A percentile compares a stretch with the other conserved stretches of the same genome.
Conservation (phyloP, 371 early-diverging fungal species). For the Coemansia sp. region DNA sequence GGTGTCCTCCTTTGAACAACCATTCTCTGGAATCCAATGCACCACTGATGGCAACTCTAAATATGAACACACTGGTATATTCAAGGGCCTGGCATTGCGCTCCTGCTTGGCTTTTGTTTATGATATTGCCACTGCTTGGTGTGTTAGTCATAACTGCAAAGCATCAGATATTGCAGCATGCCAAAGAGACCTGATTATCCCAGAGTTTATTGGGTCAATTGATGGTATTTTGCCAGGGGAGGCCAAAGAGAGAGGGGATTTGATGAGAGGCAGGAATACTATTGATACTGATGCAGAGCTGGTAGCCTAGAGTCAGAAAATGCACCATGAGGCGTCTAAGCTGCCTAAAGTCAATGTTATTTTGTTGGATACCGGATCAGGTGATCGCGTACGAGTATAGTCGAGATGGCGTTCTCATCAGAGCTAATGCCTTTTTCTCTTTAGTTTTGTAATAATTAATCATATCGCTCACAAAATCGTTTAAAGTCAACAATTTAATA, state of each 20-base stretch:
- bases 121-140: slow-evolving; percentile 31
- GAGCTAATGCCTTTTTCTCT: too few species aligned
- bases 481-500: too few species aligned
- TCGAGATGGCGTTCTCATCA: too few species aligned
- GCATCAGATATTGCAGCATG: slow-evolving; percentile 32
- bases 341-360: slow-evolving; percentile 24
- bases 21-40: slow-evolving; percentile 42
- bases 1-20: slow-evolving; percentile 34
- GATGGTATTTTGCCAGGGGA: slow-evolving; percentile 18
- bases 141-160: slow-evolving; percentile 39
- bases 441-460: too few species aligned
- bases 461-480: too few species aligned
- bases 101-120: slow-evolving; percentile 24
- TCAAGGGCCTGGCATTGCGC: slow-evolving; percentile 37
- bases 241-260: not conserved
- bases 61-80: slow-evolving; percentile 36
- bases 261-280: slow-evolving; percentile 1
- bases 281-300: slow-evolving; percentile 14
- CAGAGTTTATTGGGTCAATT: slow-evolving; percentile 38
- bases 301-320: slow-evolving; percentile 3
- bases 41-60: slow-evolving; percentile 24
- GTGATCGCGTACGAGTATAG: too few species aligned
- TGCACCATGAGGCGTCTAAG: slow-evolving; percentile 36
- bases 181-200: slow-evolving; percentile 43
- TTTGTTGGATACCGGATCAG: not conserved